Conservation (phyloP, 2,329 filamentous ascomycete species). For the Fusarium irregulare region DNA sequence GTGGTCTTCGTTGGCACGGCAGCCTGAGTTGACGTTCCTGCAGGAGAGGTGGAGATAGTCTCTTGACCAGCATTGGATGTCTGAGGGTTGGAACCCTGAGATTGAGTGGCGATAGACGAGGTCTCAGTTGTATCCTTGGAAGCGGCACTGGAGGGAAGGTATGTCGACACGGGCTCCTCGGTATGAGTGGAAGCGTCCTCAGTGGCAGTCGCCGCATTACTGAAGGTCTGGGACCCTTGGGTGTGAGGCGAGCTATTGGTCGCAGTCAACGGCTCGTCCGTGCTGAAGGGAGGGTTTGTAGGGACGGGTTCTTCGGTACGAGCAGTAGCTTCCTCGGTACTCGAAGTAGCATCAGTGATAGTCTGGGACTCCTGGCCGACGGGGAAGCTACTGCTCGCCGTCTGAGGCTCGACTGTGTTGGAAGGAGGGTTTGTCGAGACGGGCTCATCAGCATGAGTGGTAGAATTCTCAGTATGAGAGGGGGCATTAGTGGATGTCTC, state of each 20-base stretch:
- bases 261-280: too few species aligned
- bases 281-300: neutral
- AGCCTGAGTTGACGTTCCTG: neutral
- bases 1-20: neutral
- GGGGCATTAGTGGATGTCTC: neutral
- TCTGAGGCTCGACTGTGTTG: neutral
- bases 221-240: neutral
- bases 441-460: neutral
- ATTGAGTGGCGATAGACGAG: too few species aligned
- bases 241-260: too few species aligned
- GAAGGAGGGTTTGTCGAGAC: neutral
- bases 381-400: neutral
- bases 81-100: neutral
- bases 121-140: neutral
- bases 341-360: neutral
- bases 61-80: neutral
- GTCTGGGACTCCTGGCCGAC: neutral
- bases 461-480: neutral
- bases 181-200: neutral
- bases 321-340: neutral
- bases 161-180: neutral
- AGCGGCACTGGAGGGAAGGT: neutral
- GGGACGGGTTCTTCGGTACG: neutral
- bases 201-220: neutral
- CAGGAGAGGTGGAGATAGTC: neutral